These are phyloP conservation scores for Podaxis sp. DNA, from an alignment of 768 basidiomycete species.

Conservation along the genomic window DNA sequence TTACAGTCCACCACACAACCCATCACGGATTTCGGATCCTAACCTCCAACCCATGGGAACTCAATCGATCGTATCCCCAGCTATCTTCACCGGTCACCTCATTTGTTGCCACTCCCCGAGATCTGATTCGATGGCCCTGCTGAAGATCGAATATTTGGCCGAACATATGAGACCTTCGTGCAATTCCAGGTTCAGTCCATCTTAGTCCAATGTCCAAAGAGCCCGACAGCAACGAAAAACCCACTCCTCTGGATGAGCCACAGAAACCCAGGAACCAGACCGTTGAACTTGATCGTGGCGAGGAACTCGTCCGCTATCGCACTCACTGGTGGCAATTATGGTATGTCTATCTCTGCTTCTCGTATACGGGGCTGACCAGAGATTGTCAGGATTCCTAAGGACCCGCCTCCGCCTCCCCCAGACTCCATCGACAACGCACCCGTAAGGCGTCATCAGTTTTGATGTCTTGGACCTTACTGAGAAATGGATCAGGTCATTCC, in stretches of 20 bases:
- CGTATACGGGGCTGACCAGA: not conserved
- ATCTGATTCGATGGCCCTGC: conserved; percentile 4
- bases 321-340: conserved; percentile 57
- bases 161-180: not conserved
- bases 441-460: conserved; percentile 25
- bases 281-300: conserved; percentile 39
- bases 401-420: conserved; percentile 58
- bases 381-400: conserved; percentile 51
- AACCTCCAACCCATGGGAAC: conserved; percentile 11
- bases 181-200: not conserved
- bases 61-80: not conserved
- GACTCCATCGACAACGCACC: conserved; percentile 54
- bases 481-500: conserved; percentile 46
- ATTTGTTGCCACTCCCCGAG: not conserved
- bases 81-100: not conserved
- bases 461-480: not conserved
- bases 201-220: conserved; percentile 6
- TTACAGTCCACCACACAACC: not conserved
- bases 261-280: conserved; percentile 13
- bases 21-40: not conserved
- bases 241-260: not conserved
- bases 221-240: not conserved
- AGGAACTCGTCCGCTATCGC: conserved; percentile 39
- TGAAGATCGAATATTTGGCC: not conserved
- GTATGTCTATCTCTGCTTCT: conserved; percentile 28